Evolutionary conservation across 148 eudicot species (phyloP).

Genomic region (Rheum nobile): DNA sequence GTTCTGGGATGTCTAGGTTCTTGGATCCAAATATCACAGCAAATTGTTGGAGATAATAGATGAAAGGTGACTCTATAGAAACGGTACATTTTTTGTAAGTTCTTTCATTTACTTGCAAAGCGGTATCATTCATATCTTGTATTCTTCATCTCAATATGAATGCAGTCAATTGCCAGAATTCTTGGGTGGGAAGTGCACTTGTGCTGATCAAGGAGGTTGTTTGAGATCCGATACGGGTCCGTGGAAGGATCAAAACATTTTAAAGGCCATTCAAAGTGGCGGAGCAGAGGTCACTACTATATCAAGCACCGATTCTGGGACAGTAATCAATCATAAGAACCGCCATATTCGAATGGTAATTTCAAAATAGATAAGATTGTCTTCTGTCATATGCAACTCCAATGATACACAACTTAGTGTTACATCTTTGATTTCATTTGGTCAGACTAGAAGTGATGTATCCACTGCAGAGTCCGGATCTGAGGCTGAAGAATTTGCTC

Average conservation of each 20-base stretch:
- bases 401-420: background rate
- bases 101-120: background rate
- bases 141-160: conserved; percentile 10
- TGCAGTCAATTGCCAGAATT: conserved; percentile 75
- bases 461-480: conserved; percentile 39
- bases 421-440: conserved; percentile 7
- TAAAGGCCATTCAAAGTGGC: conserved; percentile 39
- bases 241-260: conserved; percentile 59
- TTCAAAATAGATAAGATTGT: background rate
- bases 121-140: background rate
- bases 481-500: conserved; percentile 36
- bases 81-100: background rate
- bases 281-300: conserved; percentile 29
- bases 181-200: conserved; percentile 70
- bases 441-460: conserved; percentile 27
- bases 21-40: conserved; percentile 59
- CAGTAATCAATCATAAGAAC: conserved; percentile 25
- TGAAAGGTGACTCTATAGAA: conserved; percentile 30
- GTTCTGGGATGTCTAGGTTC: conserved; percentile 37
- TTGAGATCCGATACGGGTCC: conserved; percentile 80
- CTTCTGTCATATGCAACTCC: background rate
- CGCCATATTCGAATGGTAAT: conserved; percentile 22
- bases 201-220: conserved; percentile 73
- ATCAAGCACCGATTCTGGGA: conserved; percentile 28
- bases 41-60: conserved; percentile 78